Percentiles rank a stretch among this genome's conserved stretches.
These are phyloP conservation scores for Naegleria gruberi DNA, from an alignment of 208 protist genomes.

Conservation along the genomic window DNA sequence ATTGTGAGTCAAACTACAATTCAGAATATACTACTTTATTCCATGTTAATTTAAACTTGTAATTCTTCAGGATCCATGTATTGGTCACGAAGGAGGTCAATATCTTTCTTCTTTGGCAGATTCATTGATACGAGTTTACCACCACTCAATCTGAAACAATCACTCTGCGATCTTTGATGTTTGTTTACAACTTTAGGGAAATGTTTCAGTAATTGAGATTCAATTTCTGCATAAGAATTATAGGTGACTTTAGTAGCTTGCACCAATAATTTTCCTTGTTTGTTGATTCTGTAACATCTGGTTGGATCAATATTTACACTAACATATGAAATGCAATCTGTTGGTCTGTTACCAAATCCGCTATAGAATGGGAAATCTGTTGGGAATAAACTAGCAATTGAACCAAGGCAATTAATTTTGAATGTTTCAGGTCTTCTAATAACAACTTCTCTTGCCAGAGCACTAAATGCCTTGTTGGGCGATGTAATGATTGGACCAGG, in stretches of 20 bases:
- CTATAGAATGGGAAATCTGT: conserved; percentile 65
- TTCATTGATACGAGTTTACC: neutral
- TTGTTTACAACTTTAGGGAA: neutral
- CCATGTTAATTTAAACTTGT: neutral
- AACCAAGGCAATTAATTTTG: conserved; percentile 69
- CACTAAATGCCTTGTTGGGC: conserved; percentile 67
- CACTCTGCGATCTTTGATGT: neutral
- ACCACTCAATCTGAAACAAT: neutral
- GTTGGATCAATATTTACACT: conserved; percentile 60
- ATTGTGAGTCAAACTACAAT: too few species aligned
- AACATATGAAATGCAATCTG: conserved; percentile 71
- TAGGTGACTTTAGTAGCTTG: neutral
- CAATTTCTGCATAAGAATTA: neutral
- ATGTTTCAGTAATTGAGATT: neutral
- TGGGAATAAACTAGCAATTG: conserved; percentile 62
- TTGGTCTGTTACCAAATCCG: conserved; percentile 77
- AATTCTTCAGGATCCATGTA: neutral
- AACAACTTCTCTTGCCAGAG: conserved; percentile 71
- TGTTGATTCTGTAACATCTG: conserved; percentile 74
- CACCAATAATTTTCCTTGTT: neutral
- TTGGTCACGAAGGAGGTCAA: neutral
- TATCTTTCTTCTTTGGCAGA: neutral
- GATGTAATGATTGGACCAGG: conserved; percentile 72
- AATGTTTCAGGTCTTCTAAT: conserved; percentile 72
- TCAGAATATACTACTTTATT: too few species aligned